Evolutionary conservation across 352 stramenopile species (phyloP), one percentile per base, ranked within the genome.

Genomic region (Pythium monospermum): DNA sequence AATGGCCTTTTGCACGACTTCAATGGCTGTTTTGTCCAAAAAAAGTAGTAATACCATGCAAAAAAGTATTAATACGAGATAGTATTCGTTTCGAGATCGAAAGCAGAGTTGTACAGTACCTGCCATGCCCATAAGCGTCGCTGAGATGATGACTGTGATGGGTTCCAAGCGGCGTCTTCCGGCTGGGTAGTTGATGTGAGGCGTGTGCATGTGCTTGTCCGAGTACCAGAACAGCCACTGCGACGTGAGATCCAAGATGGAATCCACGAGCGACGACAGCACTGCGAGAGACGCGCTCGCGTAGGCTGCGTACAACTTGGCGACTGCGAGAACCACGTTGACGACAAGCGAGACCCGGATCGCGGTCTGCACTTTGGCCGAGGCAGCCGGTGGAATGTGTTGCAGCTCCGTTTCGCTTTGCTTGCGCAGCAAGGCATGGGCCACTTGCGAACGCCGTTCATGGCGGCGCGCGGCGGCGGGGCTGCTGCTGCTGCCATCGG

Each of bases 81-180:
- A n/a, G n/a, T n/a, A n/a, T n/a, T n/a, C n/a, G n/a, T n/a, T 35
- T 35, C 30, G 30, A 35, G 30, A 35, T 35, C 30, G 38, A 1
- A 6, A 2, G 16, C n/a, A 30, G 16, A 31, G 36, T 18, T 15
- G 33, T 12, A n/a, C n/a, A n/a, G 26, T 33, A 87, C 79, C 73
- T 57, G 89, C 91, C 78, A 98, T 98, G 27, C 91, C 91, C 96
- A 99, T 99, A 10, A 98, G 65, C n/a, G 94, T 96, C 6, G 94
- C 94, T 47, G 92, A 98, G 26, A 96, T 93, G 43, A 99, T 87
- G 27, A 99, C 92, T 0, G 91, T 94, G 59, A 98, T 81, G 1
- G 96, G 94, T 69, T 99, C 96, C 18, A 99, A 71, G 25, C 95
- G 85, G 0, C 72, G 72, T 6, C 90, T 79, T 1, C 96, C 96